Evolutionary conservation across 768 basidiomycete genomes (phyloP), one percentile per base, ranked within the genome.

Genomic region (Crucibulum laeve): DNA sequence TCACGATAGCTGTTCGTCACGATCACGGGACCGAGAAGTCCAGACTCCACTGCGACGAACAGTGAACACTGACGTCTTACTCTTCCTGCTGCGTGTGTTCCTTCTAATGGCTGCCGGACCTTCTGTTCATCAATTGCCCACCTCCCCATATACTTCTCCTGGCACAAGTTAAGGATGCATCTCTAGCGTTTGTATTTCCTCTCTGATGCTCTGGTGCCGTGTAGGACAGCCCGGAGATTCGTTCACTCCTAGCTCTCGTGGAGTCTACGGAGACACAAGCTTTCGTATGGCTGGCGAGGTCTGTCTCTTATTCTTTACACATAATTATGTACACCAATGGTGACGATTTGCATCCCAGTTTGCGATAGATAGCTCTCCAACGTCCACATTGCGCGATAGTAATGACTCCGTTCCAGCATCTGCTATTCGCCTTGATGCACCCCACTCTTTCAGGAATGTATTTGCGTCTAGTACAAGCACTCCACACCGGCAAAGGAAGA

Each of bases 401-500:
- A 17, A n/a, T 40, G 62, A 64, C 25, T 60, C 62, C 11, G 48
- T 57, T n/a, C 50, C 56, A 1, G 46, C 49, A 18, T 43, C 41
- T 13, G 45, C 52, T n/a, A 42, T 52, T 15, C 48, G 49, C n/a
- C 45, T 52, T 8, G 51, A 55, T 15, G 18, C 44, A 56, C 55
- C 68, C 48, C 52, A 58, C 60, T 18, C 25, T 54, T 70, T 48
- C 63, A 60, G 19, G 22, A 56, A 52, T 33, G 53, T 59, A 15
- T 54, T 56, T 38, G 55, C 65, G 34, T 51, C 60, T n/a, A 52
- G 59, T 25, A 46, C 47, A 21, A 45, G 44, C 30, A 56, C 54
- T 19, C 61, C 58, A 19, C 43, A 36, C 19, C 55, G 67, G 59
- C 58, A 71, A 62, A 57, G 73, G 25, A 51, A 65, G 17, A 73